Evolutionary conservation across 2,329 filamentous ascomycete genomes (phyloP).

Genomic region (Neoarthrinium moseri): DNA sequence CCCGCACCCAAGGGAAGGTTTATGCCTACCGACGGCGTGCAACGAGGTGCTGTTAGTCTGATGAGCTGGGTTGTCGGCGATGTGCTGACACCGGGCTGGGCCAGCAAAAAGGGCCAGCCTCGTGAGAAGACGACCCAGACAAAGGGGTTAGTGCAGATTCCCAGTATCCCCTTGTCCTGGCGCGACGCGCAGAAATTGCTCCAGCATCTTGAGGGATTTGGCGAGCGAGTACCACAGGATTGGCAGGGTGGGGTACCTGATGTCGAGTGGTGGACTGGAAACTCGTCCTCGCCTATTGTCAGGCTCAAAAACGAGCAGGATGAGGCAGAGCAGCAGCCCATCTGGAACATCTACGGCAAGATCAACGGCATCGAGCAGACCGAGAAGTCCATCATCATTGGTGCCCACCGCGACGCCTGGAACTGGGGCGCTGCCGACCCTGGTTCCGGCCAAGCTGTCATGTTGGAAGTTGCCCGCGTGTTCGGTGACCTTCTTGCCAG

Average conservation of each 20-base stretch:
- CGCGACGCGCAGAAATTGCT: slow-evolving; percentile 81
- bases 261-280: slow-evolving; percentile 84
- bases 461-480: slow-evolving; percentile 84
- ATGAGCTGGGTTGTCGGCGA: slow-evolving; percentile 85
- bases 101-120: slow-evolving; percentile 64
- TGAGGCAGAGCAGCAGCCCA: slow-evolving; percentile 75
- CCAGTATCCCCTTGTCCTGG: slow-evolving; percentile 88
- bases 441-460: slow-evolving; percentile 83
- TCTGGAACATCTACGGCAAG: slow-evolving; percentile 88
- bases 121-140: slow-evolving; percentile 70
- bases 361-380: slow-evolving; percentile 82
- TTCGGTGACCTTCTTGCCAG: slow-evolving; percentile 74
- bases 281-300: slow-evolving; percentile 71
- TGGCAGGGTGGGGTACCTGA: slow-evolving; percentile 80
- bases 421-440: slow-evolving; percentile 84
- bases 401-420: slow-evolving; percentile 93
- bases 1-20: slow-evolving; percentile 75
- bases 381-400: slow-evolving; percentile 82
- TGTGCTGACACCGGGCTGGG: slow-evolving; percentile 86
- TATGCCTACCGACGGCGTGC: slow-evolving; percentile 79
- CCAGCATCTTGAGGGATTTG: slow-evolving; percentile 72
- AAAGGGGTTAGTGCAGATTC: slow-evolving; percentile 74
- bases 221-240: slow-evolving; percentile 62
- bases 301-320: slow-evolving; percentile 85
- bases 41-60: slow-evolving; percentile 77